Evolutionary conservation across 2,329 filamentous ascomycete genomes (phyloP), one percentile per base, ranked within the genome.

Genomic region (Ophiocordyceps camponoti-floridani): DNA sequence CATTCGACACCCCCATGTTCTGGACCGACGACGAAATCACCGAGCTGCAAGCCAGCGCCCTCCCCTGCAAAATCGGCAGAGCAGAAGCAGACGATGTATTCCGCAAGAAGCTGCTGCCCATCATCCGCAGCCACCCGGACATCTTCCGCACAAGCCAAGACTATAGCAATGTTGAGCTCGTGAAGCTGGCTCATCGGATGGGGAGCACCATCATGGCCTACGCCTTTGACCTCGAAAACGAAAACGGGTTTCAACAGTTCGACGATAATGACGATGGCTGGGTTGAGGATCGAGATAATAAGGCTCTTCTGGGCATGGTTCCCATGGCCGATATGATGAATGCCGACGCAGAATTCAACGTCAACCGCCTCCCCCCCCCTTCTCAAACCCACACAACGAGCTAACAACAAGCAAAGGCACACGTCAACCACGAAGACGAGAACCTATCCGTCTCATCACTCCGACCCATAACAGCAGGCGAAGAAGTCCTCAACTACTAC

Each of bases 151-250:
- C 57, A 0, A 53, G 62, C 51, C 50, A 48, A 6, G 51, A 48
- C 2, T 56, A 64, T 7, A 55, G 51, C 12, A 71, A 75, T 26
- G 60, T 62, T 1, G 61, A 70, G 23, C 58, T 77, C 2, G 49
- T 74, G 2, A 49, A 51, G 8, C 56, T 78, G 16, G 82, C 83
- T 44, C 86, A 94, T 58, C 72, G 77, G 9, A 88, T 94, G 79
- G 87, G 84, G 1, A 88, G 82, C 48, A 77, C 82, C 14, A 89
- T 94, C 51, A 93, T 94, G 86, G 82, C 86, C 0, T 94, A 94
- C 57, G 86, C 86, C 0, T 94, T 94, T 57, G 87, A 94, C 52
- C 72, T 94, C 7, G 73, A 76, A 42, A 67, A 67, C 8, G 64
- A 69, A 0, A 58, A 65, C 0, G 71, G 77, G 23, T 23, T 23